Evolutionary conservation across 2,329 filamentous ascomycete species (phyloP), one percentile per base, ranked within the genome.

Genomic region (Pseudonectria foliicola): DNA sequence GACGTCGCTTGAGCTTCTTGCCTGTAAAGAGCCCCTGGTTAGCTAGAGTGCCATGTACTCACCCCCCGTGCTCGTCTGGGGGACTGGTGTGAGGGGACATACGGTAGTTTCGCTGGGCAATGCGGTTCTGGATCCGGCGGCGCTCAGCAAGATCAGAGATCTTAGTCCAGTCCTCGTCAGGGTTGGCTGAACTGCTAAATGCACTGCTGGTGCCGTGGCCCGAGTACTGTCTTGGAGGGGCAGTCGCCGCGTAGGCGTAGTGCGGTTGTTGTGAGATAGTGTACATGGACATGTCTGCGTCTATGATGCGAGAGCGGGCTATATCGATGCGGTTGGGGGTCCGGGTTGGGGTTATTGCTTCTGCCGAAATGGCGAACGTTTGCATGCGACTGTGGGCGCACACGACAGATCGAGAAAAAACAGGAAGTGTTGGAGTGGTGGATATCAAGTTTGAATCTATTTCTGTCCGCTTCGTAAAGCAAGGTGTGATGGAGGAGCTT

Each of bases 101-200:
- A 94, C 88, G 88, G 69, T 95, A 95, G 70, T 95, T 95, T 55
- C 89, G 82, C 67, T 96, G 90, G 49, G 90, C 90, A 72, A 96
- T 95, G 51, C 90, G 81, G 68, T 96, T 96, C 67, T 96, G 89
- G 68, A 95, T 95, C 58, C 89, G 78, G 54, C 89, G 75, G 56
- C 92, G 81, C 67, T 96, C 90, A 33, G 89, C 90, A 40, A 96
- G 80, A 63, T 96, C 90, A 38, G 90, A 94, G 60, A 96, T 95
- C 77, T 95, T 94, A 58, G 90, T 95, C 90, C 90, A 96, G 68
- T 96, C 90, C 67, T 96, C 90, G 57, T 95, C 89, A 36, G 90
- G 85, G 61, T 94, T 93, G 52, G 89, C 90, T 45, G 87, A 93
- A 53, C 83, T 84, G 66, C 86, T 93, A 71, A 94, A 95, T 51